phyloP scores from a whole-genome alignment of 352 stramenopile genomes.

The Phytopythium cucurbitacearum region DNA sequence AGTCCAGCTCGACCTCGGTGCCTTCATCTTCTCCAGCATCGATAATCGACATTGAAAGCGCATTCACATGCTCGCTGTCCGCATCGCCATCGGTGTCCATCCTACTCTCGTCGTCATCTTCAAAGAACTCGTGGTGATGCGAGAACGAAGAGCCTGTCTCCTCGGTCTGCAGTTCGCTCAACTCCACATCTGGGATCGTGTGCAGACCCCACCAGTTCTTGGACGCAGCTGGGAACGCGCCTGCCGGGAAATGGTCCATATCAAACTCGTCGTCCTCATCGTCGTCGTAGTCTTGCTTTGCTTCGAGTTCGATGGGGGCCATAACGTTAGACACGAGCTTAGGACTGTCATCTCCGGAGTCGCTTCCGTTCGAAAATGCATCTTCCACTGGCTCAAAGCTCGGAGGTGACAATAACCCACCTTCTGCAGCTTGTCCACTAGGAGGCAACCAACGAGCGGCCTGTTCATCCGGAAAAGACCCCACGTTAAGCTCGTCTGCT shows the following conservation, averaged over 20 bases:
- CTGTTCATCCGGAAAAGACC: conserved; percentile 45
- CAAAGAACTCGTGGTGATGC: conserved; percentile 47
- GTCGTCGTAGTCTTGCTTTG: conserved; percentile 10
- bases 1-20: conserved; percentile 83
- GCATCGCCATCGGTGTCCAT: conserved; percentile 9
- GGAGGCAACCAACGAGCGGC: conserved; percentile 57
- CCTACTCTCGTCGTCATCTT: conserved; percentile 30
- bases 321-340: background rate
- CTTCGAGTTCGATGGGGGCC: background rate
- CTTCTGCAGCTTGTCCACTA: conserved; percentile 3
- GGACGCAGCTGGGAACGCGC: conserved; percentile 51
- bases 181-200: conserved; percentile 46
- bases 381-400: conserved; percentile 50
- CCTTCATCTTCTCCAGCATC: conserved; percentile 58
- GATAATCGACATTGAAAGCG: conserved; percentile 83
- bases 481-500: conserved; percentile 4
- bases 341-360: background rate
- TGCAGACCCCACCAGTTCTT: conserved; percentile 79
- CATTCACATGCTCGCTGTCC: conserved; percentile 25
- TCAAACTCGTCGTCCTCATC: conserved; percentile 41
- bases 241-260: conserved; percentile 38
- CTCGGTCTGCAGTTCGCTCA: conserved; percentile 76
- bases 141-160: conserved; percentile 69
- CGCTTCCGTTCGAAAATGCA: background rate
- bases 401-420: background rate